A percentile compares a stretch with the other conserved stretches of the same genome.
These are phyloP conservation scores for Venturia oleaginea DNA, from an alignment of 2,329 filamentous ascomycete species.

Conservation along the genomic window DNA sequence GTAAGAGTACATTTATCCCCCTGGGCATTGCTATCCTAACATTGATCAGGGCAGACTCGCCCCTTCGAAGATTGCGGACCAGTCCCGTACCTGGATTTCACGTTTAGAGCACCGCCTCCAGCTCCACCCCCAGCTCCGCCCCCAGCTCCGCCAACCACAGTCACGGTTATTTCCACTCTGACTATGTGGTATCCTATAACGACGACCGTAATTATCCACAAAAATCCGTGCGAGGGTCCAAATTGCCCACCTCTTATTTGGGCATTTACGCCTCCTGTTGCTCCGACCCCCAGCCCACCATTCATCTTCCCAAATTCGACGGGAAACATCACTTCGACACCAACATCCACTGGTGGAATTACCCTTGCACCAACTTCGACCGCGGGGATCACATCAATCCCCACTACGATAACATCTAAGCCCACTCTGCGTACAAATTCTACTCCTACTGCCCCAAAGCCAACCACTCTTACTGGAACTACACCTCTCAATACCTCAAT, in stretches of 20 bases:
- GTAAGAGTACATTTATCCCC: not conserved
- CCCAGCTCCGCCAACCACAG: not conserved
- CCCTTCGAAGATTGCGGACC: constrained; percentile 5
- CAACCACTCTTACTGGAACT: not conserved
- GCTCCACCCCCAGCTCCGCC: not conserved
- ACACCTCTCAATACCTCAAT: not conserved
- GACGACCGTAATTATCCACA: not conserved
- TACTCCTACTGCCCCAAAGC: not conserved
- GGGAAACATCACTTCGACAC: not conserved
- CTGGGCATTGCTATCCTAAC: not conserved
- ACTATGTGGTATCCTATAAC: not conserved
- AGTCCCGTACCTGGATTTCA: constrained; percentile 1
- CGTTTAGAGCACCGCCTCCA: not conserved
- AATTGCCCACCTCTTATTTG: constrained; percentile 7
- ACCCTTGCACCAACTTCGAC: too few species aligned
- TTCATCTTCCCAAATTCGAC: not conserved
- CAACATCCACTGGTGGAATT: too few species aligned
- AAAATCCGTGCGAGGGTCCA: not conserved
- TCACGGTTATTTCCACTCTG: not conserved
- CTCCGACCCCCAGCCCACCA: not conserved
- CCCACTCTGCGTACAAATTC: too few species aligned
- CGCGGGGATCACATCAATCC: too few species aligned
- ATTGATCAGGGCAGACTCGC: not conserved
- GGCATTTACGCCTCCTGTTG: not conserved
- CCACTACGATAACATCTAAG: too few species aligned